These are phyloP conservation scores for Fusarium chuoi DNA, from an alignment of 2,329 filamentous ascomycete species.

Conservation along the genomic window DNA sequence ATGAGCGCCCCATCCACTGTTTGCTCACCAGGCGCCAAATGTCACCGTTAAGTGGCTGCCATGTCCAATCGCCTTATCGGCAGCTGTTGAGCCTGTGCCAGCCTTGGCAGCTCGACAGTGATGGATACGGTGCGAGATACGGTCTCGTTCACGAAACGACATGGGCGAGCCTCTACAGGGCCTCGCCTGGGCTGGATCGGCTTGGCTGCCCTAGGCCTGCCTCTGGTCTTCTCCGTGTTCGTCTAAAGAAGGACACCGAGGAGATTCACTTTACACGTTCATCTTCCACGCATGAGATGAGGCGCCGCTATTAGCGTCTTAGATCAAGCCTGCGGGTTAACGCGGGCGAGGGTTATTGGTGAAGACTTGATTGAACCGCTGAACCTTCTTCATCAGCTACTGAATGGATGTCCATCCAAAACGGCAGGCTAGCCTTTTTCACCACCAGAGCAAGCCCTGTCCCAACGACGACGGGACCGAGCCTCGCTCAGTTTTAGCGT, in stretches of 20 bases:
- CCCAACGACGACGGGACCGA: slow-evolving; percentile 20
- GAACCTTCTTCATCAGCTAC: slow-evolving; percentile 17
- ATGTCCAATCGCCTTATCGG: slow-evolving; percentile 45
- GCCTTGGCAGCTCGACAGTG: slow-evolving; percentile 32
- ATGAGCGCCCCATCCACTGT: slow-evolving; percentile 24
- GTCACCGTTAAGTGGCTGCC: slow-evolving; percentile 32
- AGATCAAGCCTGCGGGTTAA: slow-evolving; percentile 41
- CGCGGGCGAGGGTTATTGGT: slow-evolving; percentile 33
- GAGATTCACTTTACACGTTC: slow-evolving; percentile 22
- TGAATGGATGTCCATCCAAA: slow-evolving; percentile 15
- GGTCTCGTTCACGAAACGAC: slow-evolving; percentile 18
- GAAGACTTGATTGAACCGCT: neutral
- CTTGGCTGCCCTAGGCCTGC: slow-evolving; percentile 32
- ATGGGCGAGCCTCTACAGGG: slow-evolving; percentile 31
- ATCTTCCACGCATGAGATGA: slow-evolving; percentile 36
- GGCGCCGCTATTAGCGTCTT: slow-evolving; percentile 37
- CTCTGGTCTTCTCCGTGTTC: slow-evolving; percentile 23
- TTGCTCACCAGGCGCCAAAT: slow-evolving; percentile 22
- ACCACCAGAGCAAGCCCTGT: slow-evolving; percentile 16
- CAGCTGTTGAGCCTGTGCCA: slow-evolving; percentile 40
- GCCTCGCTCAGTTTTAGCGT: slow-evolving; percentile 10
- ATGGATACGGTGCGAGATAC: slow-evolving; percentile 29
- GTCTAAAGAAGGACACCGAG: slow-evolving; percentile 21
- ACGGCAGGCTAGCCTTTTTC: slow-evolving; percentile 25
- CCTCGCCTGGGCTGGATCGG: slow-evolving; percentile 39